Percentiles rank a stretch among this genome's conserved stretches.
phyloP scores from a whole-genome alignment of 495 filamentous ascomycete species.

The Penicillium daleae region DNA sequence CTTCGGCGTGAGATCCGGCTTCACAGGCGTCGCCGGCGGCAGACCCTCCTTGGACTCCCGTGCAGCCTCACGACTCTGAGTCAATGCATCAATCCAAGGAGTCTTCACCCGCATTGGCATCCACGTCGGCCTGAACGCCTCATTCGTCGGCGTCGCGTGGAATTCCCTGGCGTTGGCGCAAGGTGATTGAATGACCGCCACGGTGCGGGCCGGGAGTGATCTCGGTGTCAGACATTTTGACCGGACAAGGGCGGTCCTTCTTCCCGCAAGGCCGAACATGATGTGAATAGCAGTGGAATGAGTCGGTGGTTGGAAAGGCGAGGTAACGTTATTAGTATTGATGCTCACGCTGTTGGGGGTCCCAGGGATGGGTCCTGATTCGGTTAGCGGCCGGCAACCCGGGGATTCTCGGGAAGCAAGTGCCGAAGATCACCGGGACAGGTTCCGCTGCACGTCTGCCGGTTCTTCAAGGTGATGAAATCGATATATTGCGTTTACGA shows the following conservation, averaged over 20 bases:
- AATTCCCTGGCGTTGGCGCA: slow-evolving; percentile 30
- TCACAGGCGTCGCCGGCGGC: slow-evolving; percentile 30
- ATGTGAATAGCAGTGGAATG: slow-evolving; percentile 2
- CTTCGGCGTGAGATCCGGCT: slow-evolving; percentile 60
- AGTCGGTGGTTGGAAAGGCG: background rate
- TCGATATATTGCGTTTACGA: too few relatives aligned
- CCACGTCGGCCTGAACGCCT: slow-evolving; percentile 41
- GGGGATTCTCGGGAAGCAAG: slow-evolving; percentile 21
- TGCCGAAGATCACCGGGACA: slow-evolving; percentile 3
- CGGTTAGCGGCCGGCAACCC: slow-evolving; percentile 25
- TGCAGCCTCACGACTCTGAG: slow-evolving; percentile 51
- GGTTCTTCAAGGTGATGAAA: background rate
- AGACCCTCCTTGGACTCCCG: slow-evolving; percentile 32
- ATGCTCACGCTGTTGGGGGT: slow-evolving; percentile 21
- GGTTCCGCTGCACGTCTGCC: background rate
- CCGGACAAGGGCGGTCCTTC: slow-evolving; percentile 21
- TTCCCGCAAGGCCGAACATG: slow-evolving; percentile 31
- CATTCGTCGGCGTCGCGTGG: slow-evolving; percentile 33
- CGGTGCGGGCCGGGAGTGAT: slow-evolving; percentile 18
- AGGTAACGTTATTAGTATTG: slow-evolving; percentile 18
- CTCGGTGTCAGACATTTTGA: slow-evolving; percentile 17
- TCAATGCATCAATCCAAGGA: slow-evolving; percentile 72
- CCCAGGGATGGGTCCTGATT: slow-evolving; percentile 17
- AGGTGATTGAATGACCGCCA: slow-evolving; percentile 13
- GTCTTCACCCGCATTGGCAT: slow-evolving; percentile 63